These are phyloP conservation scores for Fusarium sp. DNA, from an alignment of 2,329 filamentous ascomycete genomes.

Conservation along the genomic window DNA sequence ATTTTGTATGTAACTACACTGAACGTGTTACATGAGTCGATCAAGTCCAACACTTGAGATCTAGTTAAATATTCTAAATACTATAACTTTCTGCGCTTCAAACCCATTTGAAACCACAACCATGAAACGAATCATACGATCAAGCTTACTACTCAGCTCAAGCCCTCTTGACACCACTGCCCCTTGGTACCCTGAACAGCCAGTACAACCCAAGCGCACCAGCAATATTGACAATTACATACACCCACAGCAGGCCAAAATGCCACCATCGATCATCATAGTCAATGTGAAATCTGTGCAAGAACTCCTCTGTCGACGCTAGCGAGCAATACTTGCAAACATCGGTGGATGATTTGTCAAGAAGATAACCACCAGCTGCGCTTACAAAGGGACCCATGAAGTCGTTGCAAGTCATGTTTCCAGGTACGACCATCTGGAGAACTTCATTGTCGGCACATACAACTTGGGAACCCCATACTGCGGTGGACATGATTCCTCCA, in stretches of 20 bases:
- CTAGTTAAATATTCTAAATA: background rate
- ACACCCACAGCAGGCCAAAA: conserved; percentile 67
- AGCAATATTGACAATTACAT: conserved; percentile 63
- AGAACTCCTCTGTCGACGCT: conserved; percentile 55
- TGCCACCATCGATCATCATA: conserved; percentile 68
- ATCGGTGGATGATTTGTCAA: conserved; percentile 57
- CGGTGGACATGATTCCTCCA: conserved; percentile 65
- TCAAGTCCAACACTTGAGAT: accelerated
- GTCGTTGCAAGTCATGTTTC: conserved; percentile 62
- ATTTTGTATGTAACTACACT: too few species aligned
- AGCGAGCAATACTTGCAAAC: conserved; percentile 61
- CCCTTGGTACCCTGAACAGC: conserved; percentile 54
- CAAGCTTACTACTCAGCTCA: background rate
- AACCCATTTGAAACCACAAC: background rate
- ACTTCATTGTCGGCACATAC: conserved; percentile 57
- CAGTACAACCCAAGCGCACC: conserved; percentile 64
- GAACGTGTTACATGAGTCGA: background rate
- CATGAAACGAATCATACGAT: background rate
- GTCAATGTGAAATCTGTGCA: conserved; percentile 57
- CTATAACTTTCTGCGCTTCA: background rate
- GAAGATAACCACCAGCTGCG: conserved; percentile 61
- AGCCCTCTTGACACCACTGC: conserved; percentile 42
- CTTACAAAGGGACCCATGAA: conserved; percentile 63
- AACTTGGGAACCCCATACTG: conserved; percentile 42
- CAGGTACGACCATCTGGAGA: conserved; percentile 68